These are phyloP conservation scores for Suhomyces anneliseae DNA, from an alignment of 1,139 yeast species.

Conservation along the genomic window DNA sequence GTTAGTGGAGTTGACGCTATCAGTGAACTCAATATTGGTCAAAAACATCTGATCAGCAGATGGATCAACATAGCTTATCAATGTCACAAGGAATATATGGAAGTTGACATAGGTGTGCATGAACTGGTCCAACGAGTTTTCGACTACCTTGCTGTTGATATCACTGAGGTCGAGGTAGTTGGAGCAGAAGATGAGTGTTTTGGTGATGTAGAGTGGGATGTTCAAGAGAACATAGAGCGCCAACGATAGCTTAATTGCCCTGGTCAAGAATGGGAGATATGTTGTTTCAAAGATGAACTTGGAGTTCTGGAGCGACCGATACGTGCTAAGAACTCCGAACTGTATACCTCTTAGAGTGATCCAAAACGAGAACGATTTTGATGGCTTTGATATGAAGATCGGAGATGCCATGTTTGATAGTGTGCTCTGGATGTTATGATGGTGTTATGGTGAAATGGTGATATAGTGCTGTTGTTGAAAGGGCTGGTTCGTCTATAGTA, in stretches of 20 bases:
- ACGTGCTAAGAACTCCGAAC: slow-evolving; percentile 50
- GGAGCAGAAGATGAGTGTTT: slow-evolving; percentile 3
- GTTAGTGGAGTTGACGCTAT: slow-evolving; percentile 28
- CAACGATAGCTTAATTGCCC: slow-evolving; percentile 25
- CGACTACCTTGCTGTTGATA: slow-evolving; percentile 1
- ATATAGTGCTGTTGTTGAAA: no score
- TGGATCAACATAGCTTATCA: slow-evolving; percentile 36
- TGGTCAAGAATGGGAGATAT: slow-evolving; percentile 1
- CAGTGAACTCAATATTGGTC: slow-evolving; percentile 41
- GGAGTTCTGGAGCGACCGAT: slow-evolving; percentile 45
- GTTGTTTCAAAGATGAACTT: not conserved
- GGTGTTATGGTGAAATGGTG: not conserved
- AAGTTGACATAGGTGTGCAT: slow-evolving; percentile 36
- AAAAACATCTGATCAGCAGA: slow-evolving; percentile 43
- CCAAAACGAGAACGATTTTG: slow-evolving; percentile 43
- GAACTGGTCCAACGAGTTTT: slow-evolving; percentile 1
- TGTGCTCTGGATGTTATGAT: not conserved
- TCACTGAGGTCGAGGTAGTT: slow-evolving; percentile 1
- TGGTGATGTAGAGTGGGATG: slow-evolving; percentile 12
- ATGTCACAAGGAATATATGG: slow-evolving; percentile 42
- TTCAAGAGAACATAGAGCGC: slow-evolving; percentile 9
- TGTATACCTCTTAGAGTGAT: slow-evolving; percentile 56
- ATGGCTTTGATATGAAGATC: slow-evolving; percentile 48
- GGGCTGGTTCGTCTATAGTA: no score
- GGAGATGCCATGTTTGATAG: slow-evolving; percentile 46